phyloP scores from a whole-genome alignment of 2,329 filamentous ascomycete genomes.

The Aspergillus sp. region DNA sequence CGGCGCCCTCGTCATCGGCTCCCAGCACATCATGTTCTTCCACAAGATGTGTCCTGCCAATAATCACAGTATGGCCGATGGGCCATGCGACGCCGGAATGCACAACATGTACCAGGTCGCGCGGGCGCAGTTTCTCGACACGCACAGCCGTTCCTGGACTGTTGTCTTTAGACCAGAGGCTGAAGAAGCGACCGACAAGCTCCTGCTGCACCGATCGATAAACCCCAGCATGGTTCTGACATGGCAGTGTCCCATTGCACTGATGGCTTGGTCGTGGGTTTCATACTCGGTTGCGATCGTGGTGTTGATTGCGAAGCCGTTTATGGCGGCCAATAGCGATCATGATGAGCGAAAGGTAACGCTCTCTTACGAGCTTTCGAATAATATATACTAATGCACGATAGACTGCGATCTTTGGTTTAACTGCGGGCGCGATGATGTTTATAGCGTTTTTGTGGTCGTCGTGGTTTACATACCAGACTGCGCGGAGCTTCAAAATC shows the following conservation, averaged over 20 bases:
- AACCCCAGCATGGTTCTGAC: background rate
- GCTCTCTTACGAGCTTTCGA: background rate
- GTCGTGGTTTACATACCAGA: background rate
- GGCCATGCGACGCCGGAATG: background rate
- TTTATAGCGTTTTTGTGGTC: background rate
- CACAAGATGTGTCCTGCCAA: background rate
- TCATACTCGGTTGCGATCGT: background rate
- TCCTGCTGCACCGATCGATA: background rate
- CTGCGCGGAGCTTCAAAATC: background rate
- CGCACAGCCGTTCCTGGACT: background rate
- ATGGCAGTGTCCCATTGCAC: background rate
- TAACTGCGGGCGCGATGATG: background rate
- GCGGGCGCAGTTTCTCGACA: background rate
- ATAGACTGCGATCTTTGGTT: background rate
- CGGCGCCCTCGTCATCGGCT: background rate
- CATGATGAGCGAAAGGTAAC: background rate
- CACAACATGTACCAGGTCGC: background rate
- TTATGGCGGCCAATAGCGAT: background rate
- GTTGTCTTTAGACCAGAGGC: background rate
- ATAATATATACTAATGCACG: background rate
- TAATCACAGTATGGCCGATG: background rate
- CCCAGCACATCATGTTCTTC: background rate
- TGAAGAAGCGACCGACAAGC: background rate
- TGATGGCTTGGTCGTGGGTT: background rate
- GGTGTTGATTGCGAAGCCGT: background rate